Evolutionary conservation across 257 asterid species (phyloP), one percentile per base, ranked within the genome.

Genomic region (Rauvolfia tetraphylla): DNA sequence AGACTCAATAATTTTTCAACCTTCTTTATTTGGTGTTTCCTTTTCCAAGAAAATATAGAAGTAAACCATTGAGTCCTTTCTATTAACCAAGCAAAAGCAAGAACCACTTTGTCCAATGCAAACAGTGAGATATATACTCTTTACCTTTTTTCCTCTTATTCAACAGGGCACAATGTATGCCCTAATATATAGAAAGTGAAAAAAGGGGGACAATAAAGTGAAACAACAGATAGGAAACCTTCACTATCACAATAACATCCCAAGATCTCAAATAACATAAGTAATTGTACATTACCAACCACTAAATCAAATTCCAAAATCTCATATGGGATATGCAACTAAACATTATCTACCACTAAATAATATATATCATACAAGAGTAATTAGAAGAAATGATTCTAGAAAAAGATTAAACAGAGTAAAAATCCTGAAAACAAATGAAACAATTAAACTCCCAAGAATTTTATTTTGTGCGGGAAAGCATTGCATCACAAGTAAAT

Each of bases 381-480:
- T 69, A 51, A 76, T 65, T 36, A 18, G 71, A n/a, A 69, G 58
- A 68, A 67, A 62, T n/a, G 79, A 36, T 20, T 27, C 31, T 27
- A 0, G 2, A 39, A 5, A 9, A 18, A 34, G 29, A 34, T 15
- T 61, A 10, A 38, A 18, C 2, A 7, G 31, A 38, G 13, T 22
- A 0, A 51, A 20, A 46, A 20, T 36, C 0, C 13, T 53, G 42
- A 23, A 46, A 62, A 49, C 8, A 75, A 53, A 23, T 9, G 27
- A 29, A 31, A 56, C 59, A 27, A 65, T 57, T 38, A 27, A 38
- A 67, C 51, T 18, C 70, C 10, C 20, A 7, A 56, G 7, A 73
- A 34, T n/a, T 23, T 17, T 2, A 65, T 23, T 39, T 33, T 51
- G 23, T 49, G 25, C 23, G 2, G 44, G 42, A 57, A 76, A 67